A percentile compares a stretch with the other conserved stretches of the same genome.
Evolutionary conservation across 2,329 filamentous ascomycete genomes (phyloP).

Genomic region (Ophiostoma fasciatum): DNA sequence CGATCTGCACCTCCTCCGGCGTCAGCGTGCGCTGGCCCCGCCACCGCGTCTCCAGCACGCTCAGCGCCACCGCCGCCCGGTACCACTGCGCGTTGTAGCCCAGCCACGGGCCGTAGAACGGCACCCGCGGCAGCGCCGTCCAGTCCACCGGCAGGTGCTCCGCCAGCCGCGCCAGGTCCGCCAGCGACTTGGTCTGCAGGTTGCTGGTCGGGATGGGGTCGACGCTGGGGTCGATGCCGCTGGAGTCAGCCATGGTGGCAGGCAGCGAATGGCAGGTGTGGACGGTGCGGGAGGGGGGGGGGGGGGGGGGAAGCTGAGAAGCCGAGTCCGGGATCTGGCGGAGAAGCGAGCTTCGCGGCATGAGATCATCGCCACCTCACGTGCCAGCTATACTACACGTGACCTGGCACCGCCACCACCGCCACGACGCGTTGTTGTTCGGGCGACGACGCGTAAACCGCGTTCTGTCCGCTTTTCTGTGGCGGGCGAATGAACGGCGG

Average conservation of each 20-base stretch:
- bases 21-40: conserved; percentile 9
- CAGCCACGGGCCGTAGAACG: conserved; percentile 7
- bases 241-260: no score
- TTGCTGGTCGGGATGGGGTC: conserved; percentile 2
- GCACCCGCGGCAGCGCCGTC: conserved; percentile 8
- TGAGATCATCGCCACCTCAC: no score
- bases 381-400: no score
- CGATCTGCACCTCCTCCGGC: conserved; percentile 10
- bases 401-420: no score
- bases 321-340: no score
- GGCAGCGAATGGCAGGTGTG: no score
- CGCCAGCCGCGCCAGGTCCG: conserved; percentile 5
- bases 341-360: no score
- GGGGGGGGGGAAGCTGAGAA: no score
- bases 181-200: conserved; percentile 6
- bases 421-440: no score
- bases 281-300: neutral
- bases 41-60: conserved; percentile 8
- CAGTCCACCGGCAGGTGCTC: conserved; percentile 9
- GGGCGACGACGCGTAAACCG: no score
- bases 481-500: no score
- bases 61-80: conserved; percentile 7
- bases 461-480: no score
- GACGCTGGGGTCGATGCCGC: neutral
- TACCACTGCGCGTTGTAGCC: conserved; percentile 8